Base-by-base conservation (phyloP, 495 filamentous ascomycete genomes). In the Zalerion maritima region DNA sequence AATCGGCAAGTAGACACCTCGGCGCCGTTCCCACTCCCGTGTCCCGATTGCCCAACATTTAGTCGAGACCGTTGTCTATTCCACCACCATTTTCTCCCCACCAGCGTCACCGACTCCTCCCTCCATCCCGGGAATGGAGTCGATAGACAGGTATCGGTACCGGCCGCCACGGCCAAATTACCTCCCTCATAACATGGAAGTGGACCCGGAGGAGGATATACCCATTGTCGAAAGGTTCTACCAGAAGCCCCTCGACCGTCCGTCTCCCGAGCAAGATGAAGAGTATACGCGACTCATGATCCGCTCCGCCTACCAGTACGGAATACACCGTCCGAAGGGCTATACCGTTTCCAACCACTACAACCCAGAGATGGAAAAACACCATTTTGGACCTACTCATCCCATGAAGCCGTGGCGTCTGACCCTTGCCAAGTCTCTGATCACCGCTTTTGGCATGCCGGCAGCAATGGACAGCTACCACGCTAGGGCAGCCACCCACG, bases 391-490 rank as follows among this genome's bases (percentile, higher is more conserved):
- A 35, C 75, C 76, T 46, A 77, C 77, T 11, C 89, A 97, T 57
- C 89, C 89, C 10, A 97, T 97, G 89, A 97, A 97, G 46, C 89
- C 89, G 34, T 96, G 87, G 87, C 80, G 89, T 10, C 64, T 97
- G 35, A 93, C 83, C 7, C 70, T 97, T 23, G 89, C 89, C 34
- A 97, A 97, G 49, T 77, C 87, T 47, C 68, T 97, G 21, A 81
- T 97, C 25, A 71, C 89, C 41, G 71, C 81, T 2, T 96, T 96
- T 53, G 91, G 89, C 35, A 81, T 97, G 70, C 81, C 92, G 45
- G 74, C 81, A 36, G 83, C 83, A 30, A 94, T 97, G 89, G 87
- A 94, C 51, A 73, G 81, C 36, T 92, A 89, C 60, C 58, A 73
- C 29, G 70, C 86, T 24, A 71, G 84, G 14, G 64, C 73, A 4